Evolutionary conservation across 2,329 filamentous ascomycete species (phyloP), one percentile per base, ranked within the genome.

Genomic region (Elsinoe arachidis): DNA sequence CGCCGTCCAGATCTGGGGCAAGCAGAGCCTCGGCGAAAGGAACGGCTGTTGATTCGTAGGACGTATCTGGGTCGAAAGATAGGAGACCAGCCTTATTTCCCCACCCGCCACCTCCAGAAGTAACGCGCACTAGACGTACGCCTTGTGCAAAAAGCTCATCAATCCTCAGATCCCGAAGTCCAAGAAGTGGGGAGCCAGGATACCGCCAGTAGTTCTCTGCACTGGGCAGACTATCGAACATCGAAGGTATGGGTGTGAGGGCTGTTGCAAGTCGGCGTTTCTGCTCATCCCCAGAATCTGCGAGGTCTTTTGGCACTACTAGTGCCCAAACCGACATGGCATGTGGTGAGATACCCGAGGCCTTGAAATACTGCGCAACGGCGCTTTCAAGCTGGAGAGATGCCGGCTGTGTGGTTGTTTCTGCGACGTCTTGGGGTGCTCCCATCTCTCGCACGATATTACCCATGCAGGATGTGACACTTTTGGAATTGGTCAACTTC

Each of bases 51-150:
- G 73, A 63, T n/a, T 72, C 73, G 63, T 81, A 80, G 17, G 69
- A 75, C 14, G 75, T 78, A 62, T 88, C 80, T 2, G 89, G 87
- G 65, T 93, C 88, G 3, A 95, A 76, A 5, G 88, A 89, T 2
- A 95, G 73, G 0, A 95, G 74, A 0, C 89, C 89, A 64, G 86
- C 83, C 68, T 92, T 93, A 57, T 80, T 76, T 14, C 89, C 89
- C 89, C 89, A 95, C 17, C 89, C 89, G 41, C 89, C 89, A 46
- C 89, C 89, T 3, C 89, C 89, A 65, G 87, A 90, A 61, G 91
- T 81, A 78, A 75, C 70, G 55, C 72, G 72, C 62, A 74, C 72
- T n/a, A 80, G 65, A 46, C 72, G 70, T 17, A 69, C 72, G 23
- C 73, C 72, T 55, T 61, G 19, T 26, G 49, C 23, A 17, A 60